Conservation (phyloP, 192 early-diverging fungal genomes). For the Umbelopsis sp. region DNA sequence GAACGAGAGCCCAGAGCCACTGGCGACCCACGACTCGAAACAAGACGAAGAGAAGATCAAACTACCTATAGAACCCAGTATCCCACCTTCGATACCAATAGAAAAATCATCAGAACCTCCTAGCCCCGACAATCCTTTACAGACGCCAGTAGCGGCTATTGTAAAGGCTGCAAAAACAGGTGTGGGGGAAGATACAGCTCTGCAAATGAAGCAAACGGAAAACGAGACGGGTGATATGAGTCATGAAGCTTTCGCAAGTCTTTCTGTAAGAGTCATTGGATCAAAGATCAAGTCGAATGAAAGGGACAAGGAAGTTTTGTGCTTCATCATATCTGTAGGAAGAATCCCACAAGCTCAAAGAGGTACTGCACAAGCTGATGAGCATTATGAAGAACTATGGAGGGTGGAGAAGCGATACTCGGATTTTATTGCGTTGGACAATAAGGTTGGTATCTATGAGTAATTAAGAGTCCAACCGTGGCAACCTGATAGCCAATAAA, state of each 20-base stretch:
- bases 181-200: too few relatives aligned
- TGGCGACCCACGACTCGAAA: too few relatives aligned
- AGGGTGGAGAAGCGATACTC: conserved; percentile 84
- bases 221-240: background rate
- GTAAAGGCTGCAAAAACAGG: too few relatives aligned
- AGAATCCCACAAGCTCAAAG: background rate
- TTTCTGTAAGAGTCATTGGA: conserved; percentile 35
- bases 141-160: too few relatives aligned
- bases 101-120: too few relatives aligned
- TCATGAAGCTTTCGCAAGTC: background rate
- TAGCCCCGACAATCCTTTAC: too few relatives aligned
- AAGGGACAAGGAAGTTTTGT: conserved; percentile 67
- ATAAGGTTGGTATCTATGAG: conserved; percentile 51
- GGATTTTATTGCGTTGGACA: conserved; percentile 80
- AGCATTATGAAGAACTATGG: conserved; percentile 64
- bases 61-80: background rate
- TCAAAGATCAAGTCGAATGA: conserved; percentile 66
- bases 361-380: conserved; percentile 29
- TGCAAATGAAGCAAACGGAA: background rate
- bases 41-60: background rate
- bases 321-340: conserved; percentile 58
- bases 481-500: too few relatives aligned
- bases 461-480: background rate
- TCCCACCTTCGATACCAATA: background rate
- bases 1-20: too few relatives aligned